Base-by-base conservation (phyloP, 2,329 filamentous ascomycete species). In the Microdochium bolleyi region DNA sequence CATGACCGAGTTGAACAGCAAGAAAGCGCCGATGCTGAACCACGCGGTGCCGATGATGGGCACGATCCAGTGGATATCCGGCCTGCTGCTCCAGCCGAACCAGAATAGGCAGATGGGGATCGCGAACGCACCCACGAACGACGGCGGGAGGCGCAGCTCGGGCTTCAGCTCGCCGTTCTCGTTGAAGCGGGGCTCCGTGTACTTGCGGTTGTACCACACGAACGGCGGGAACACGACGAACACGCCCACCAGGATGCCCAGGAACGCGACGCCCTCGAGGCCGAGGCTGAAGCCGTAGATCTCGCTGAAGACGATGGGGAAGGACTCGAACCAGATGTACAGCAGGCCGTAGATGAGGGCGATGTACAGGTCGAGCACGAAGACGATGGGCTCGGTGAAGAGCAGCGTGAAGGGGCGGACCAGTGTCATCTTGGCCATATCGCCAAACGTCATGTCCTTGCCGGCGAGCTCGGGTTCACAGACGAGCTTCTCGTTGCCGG, bases 91-190 rank as follows among this genome's bases (percentile, higher is more conserved):
- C 81, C 80, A 84, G 30, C 80, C 80, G 59, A 83, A 84, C 66
- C 76, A 74, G 56, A 83, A 76, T 0, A 84, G 68, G 9, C 78
- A 75, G 19, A 75, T 61, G 0, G 80, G 79, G 2, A 83, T 70
- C 48, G 80, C 69, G 52, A 83, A 70, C 2, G 77, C 79, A 46
- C 85, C 85, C 24, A 73, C 62, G 48, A 80, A 76, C 11, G 75
- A 71, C 49, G 84, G 79, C 38, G 83, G 80, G 37, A 88, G 73
- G 54, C 84, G 77, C 70, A 79, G 85, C 66, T 88, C 85, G 14
- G 85, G 85, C 68, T 85, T 82, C 48, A 70, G 59, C 37, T 63
- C 75, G 61, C 85, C 80, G 25, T 83, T 76, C 49, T 74, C 74
- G 44, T 73, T 64, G 62, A 87, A 86, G 44, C 84, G 76, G 38